Evolutionary conservation across 768 basidiomycete species (phyloP), one percentile per base, ranked within the genome.

Genomic region (Termitomyces sp.): DNA sequence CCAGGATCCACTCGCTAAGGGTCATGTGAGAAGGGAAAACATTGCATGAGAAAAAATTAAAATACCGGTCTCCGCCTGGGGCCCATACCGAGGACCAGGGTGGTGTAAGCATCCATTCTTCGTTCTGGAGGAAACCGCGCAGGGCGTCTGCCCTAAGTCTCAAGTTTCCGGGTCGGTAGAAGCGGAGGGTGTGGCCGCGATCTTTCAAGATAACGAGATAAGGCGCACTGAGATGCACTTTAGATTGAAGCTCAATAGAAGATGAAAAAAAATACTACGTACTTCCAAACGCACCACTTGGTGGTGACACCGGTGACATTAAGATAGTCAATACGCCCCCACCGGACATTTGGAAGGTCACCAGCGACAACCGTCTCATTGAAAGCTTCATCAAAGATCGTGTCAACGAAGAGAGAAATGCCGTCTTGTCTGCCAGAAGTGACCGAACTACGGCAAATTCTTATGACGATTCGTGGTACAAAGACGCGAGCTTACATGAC

Each of bases 281-380:
- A 94, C 94, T 82, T 80, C 90, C 91, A 94, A 47, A 95, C 69
- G 35, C 68, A 75, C 94, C 94, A 96, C 66, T 88, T 88, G 2
- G 91, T 92, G 55, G 92, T 94, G 55, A 94, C 70, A 52, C 77
- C 72, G 3, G 90, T 93, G 60, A 94, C 92, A 59, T 87, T 85
- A 60, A 93, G 72, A 69, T 94, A 96, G 73, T 95, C 91, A 56
- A 96, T 83, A 59, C 94, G 84, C 50, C 83, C 94, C 81, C 88
- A 95, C 56, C 81, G 84, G 55, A 94, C 80, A 65, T 90, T 68
- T 3, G 83, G 84, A 17, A 91, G 70, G 66, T 88, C 89, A 10
- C 77, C 79, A 21, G 77, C 79, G 14, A 80, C 66, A 34, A 80
- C 52, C 5, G 85, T 80, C 59, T 79, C 71, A 67, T 92, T 89